These are phyloP conservation scores for Hysterangium stoloniferum DNA, from an alignment of 768 basidiomycete genomes.

Conservation along the genomic window DNA sequence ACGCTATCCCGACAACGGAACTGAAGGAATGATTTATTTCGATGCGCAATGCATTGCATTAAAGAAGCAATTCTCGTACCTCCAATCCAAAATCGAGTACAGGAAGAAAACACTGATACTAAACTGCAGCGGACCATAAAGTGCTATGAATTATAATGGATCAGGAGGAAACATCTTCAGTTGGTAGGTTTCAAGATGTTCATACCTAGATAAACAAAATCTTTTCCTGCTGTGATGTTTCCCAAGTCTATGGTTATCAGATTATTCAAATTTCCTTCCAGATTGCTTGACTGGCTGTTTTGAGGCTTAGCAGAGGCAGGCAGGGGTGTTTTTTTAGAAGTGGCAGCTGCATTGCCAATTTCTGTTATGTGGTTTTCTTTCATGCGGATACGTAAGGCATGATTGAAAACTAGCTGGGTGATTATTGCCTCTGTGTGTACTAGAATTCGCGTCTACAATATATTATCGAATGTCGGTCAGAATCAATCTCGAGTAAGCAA, in stretches of 20 bases:
- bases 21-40: conserved; percentile 30
- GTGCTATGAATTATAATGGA: conserved; percentile 16
- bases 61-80: conserved; percentile 16
- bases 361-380: conserved; percentile 21
- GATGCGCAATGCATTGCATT: not conserved
- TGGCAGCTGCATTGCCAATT: not conserved
- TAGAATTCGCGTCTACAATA: conserved; percentile 20
- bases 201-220: conserved; percentile 23
- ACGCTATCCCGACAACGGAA: conserved; percentile 28
- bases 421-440: conserved; percentile 29
- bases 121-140: conserved; percentile 18
- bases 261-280: conserved; percentile 33
- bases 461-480: conserved; percentile 15
- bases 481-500: too few relatives aligned
- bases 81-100: conserved; percentile 33
- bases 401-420: conserved; percentile 32
- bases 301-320: not conserved
- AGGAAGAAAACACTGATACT: conserved; percentile 26
- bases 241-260: conserved; percentile 30
- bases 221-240: conserved; percentile 27
- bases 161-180: too few relatives aligned
- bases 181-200: conserved; percentile 23
- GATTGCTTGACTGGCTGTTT: conserved; percentile 15
- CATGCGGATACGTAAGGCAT: conserved; percentile 31
- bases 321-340: not conserved